Conservation (phyloP, 2,329 filamentous ascomycete species). For the Neoscytalidium dimidiatum region DNA sequence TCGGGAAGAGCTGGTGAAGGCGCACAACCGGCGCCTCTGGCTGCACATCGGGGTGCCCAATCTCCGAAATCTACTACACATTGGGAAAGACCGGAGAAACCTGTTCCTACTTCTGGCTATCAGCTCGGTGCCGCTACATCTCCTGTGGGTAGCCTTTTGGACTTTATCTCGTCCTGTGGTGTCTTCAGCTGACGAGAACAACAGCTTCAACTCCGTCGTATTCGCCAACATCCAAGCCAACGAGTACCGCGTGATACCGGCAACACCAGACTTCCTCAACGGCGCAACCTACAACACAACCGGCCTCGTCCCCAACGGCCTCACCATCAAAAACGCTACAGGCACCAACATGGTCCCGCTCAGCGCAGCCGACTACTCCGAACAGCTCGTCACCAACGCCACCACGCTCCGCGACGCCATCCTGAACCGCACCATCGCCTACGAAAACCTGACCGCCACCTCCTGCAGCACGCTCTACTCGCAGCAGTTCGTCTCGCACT, state of each 20-base stretch:
- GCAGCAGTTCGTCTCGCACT: background rate
- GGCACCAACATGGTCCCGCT: background rate
- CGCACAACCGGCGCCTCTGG: slow-evolving; percentile 45
- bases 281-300: background rate
- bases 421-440: background rate
- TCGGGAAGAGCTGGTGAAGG: slow-evolving; percentile 50
- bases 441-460: background rate
- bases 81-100: slow-evolving; percentile 25
- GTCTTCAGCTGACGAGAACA: background rate
- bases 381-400: background rate
- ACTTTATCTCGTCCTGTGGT: no score
- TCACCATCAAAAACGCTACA: background rate
- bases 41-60: slow-evolving; percentile 51
- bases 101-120: slow-evolving; percentile 29
- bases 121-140: slow-evolving; percentile 39
- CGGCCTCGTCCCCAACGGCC: background rate
- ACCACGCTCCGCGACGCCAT: background rate
- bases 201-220: slow-evolving; percentile 9
- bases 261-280: background rate
- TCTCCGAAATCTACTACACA: slow-evolving; percentile 37
- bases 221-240: slow-evolving; percentile 12
- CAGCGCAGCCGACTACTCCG: background rate
- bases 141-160: slow-evolving; percentile 31
- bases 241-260: background rate
- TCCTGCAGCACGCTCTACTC: background rate